Conservation (phyloP, 1,284 basidiomycete genomes). For the Trametes sp. region DNA sequence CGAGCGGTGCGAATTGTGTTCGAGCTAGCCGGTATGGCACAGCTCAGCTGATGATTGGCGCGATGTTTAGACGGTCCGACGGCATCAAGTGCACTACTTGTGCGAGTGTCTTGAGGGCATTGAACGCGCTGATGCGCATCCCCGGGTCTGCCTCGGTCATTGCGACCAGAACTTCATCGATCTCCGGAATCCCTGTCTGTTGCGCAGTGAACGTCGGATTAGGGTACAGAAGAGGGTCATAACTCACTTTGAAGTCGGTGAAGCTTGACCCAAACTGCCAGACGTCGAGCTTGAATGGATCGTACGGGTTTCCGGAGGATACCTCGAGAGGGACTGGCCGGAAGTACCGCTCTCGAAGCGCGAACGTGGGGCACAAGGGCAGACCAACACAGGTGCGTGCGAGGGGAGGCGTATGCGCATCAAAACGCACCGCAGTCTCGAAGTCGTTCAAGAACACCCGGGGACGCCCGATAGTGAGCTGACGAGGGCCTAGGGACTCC, state of each 20-base stretch:
- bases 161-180: neutral
- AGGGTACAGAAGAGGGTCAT: neutral
- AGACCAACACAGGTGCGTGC: slow-evolving; percentile 15
- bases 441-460: slow-evolving; percentile 23
- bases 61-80: neutral
- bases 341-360: slow-evolving; percentile 21
- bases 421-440: slow-evolving; percentile 14
- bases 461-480: slow-evolving; percentile 3
- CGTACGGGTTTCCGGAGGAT: slow-evolving; percentile 31
- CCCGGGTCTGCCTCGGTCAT: neutral
- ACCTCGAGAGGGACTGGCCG: slow-evolving; percentile 31
- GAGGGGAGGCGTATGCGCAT: slow-evolving; percentile 18
- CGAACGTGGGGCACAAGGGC: slow-evolving; percentile 8
- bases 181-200: neutral
- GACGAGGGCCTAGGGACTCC: neutral
- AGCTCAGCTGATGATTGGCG: neutral
- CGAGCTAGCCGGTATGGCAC: no score
- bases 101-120: neutral
- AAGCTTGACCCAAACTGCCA: slow-evolving; percentile 39
- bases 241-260: slow-evolving; percentile 21
- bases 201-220: neutral
- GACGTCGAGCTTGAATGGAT: slow-evolving; percentile 41
- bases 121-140: neutral
- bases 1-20: no score
- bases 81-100: neutral